A percentile compares a stretch with the other conserved stretches of the same genome.
Conservation (phyloP, 768 basidiomycete genomes). For the Panus rudis region DNA sequence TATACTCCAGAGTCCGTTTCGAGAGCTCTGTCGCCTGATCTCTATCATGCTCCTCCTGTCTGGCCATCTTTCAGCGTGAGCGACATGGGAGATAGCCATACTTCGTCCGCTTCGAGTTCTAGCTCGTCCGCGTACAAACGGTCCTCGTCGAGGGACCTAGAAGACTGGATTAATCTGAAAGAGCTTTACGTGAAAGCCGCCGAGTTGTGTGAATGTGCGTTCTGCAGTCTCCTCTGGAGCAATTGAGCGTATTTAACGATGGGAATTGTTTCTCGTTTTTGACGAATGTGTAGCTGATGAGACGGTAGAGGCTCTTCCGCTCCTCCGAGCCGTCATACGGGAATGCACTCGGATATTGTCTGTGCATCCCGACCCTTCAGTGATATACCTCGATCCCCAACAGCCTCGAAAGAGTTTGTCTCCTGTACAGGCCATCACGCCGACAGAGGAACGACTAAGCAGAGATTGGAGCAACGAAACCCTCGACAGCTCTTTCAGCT, state of each 20-base stretch:
- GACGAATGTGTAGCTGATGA: constrained; percentile 29
- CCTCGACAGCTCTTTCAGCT: not conserved
- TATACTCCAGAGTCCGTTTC: constrained; percentile 6
- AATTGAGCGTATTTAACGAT: not conserved
- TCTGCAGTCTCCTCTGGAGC: not conserved
- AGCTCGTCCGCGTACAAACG: constrained; percentile 8
- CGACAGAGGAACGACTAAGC: constrained; percentile 17
- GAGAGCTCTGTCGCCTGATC: constrained; percentile 7
- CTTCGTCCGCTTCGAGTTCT: not conserved
- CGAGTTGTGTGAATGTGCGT: constrained; percentile 54
- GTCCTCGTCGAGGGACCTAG: constrained; percentile 20
- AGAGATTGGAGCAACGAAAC: constrained; percentile 18
- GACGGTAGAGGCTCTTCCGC: constrained; percentile 40
- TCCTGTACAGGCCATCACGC: constrained; percentile 15
- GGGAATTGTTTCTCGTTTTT: constrained; percentile 3
- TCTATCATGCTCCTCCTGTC: constrained; percentile 6
- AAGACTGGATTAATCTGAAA: constrained; percentile 66
- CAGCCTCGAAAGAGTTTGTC: constrained; percentile 7
- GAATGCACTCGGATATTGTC: constrained; percentile 61
- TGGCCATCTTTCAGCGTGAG: not conserved
- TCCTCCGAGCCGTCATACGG: constrained; percentile 57
- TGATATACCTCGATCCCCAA: constrained; percentile 31
- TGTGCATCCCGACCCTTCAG: constrained; percentile 49
- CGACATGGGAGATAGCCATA: constrained; percentile 7
- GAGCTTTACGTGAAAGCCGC: constrained; percentile 51